phyloP scores from a whole-genome alignment of 192 early-diverging fungal genomes.

The Podochytrium sp. region DNA sequence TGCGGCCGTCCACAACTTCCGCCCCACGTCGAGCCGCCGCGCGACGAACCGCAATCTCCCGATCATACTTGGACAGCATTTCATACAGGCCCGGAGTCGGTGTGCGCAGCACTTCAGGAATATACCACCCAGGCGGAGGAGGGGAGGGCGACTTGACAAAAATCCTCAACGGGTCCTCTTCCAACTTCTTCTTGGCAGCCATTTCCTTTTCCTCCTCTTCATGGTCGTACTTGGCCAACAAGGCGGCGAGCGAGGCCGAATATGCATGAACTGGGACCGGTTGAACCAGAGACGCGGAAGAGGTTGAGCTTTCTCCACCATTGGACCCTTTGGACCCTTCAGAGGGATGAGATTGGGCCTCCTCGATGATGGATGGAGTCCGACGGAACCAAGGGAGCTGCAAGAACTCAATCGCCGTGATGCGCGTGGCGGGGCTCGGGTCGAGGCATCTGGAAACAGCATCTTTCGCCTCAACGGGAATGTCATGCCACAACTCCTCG shows the following conservation, averaged over 20 bases:
- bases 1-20: background rate
- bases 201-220: background rate
- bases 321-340: background rate
- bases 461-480: conserved; percentile 64
- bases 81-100: background rate
- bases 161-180: background rate
- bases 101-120: background rate
- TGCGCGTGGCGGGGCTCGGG: conserved; percentile 45
- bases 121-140: conserved; percentile 5
- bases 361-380: background rate
- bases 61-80: background rate
- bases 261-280: background rate
- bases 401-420: conserved; percentile 40
- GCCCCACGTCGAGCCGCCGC: background rate
- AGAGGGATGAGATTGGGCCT: background rate
- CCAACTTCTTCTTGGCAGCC: background rate
- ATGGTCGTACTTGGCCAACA: background rate
- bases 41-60: background rate
- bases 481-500: conserved; percentile 91
- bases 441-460: conserved; percentile 47
- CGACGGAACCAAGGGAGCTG: conserved; percentile 37
- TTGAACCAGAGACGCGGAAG: too few species aligned
- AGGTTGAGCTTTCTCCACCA: background rate
- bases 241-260: background rate
- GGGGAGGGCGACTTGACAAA: background rate